Evolutionary conservation across 306 rosid species (phyloP).

Genomic region (Casuarina glauca): DNA sequence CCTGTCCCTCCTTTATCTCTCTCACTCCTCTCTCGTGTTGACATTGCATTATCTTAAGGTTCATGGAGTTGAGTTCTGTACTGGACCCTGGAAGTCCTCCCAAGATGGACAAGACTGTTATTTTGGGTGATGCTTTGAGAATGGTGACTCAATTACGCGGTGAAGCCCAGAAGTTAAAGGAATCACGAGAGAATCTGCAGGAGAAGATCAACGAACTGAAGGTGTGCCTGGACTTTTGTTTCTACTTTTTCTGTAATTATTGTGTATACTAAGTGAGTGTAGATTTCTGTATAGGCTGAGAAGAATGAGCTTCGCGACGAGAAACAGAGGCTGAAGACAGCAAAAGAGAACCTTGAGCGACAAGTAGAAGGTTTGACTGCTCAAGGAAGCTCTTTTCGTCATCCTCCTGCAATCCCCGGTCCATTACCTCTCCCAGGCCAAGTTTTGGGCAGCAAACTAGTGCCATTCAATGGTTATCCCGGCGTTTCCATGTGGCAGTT

Average conservation of each 20-base stretch:
- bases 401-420: constrained; percentile 47
- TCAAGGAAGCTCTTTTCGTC: constrained; percentile 59
- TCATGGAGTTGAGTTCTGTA: constrained; percentile 75
- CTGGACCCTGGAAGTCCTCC: constrained; percentile 77
- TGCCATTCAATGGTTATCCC: constrained; percentile 85
- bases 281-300: constrained; percentile 57
- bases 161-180: constrained; percentile 67
- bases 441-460: constrained; percentile 57
- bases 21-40: constrained; percentile 40
- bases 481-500: constrained; percentile 95
- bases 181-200: constrained; percentile 49
- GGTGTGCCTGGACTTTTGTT: constrained; percentile 39
- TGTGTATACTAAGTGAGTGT: background rate
- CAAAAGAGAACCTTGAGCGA: constrained; percentile 68
- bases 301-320: constrained; percentile 93
- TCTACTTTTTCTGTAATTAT: background rate
- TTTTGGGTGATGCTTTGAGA: constrained; percentile 73
- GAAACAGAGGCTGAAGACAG: constrained; percentile 83
- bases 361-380: constrained; percentile 48
- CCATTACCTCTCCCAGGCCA: constrained; percentile 56
- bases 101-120: constrained; percentile 74
- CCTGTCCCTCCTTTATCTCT: constrained; percentile 27
- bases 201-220: constrained; percentile 76
- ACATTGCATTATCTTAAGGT: constrained; percentile 50
- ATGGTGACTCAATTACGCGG: constrained; percentile 60